Evolutionary conservation across 2,329 filamentous ascomycete genomes (phyloP), one percentile per base, ranked within the genome.

Genomic region (Aspergillus felis): DNA sequence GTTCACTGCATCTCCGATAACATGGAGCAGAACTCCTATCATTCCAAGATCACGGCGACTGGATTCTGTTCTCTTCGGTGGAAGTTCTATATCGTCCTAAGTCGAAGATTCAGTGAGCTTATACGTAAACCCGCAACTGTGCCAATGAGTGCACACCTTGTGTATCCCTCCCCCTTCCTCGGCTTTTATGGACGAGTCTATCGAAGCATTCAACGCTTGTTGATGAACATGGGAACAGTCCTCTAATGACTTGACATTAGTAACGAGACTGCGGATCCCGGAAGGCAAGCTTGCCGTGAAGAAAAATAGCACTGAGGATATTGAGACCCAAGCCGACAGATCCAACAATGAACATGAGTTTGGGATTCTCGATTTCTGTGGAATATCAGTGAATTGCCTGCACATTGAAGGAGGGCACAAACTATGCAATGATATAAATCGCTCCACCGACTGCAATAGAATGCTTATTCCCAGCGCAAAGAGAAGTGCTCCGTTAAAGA

Each of bases 401-500:
- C n/a, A 12, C 3, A 29, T 28, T 2, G 22, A 3, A 50, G 24
- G 12, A 6, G 3, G 5, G 32, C 7, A 67, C 69, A 29, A 47
- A 73, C 71, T 59, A 17, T 71, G 64, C 38, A 71, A 44, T 3
- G 64, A 57, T n/a, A 72, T 63, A 47, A 73, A 73, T 38, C 88
- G 79, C 71, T 92, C 87, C 52, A 92, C 80, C 0, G 88, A 86
- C 67, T 92, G 89, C 2, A 92, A 75, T 35, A 88, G 81, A 51
- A 92, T 89, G 70, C 87, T 90, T 38, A 91, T 72, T 1, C 87
- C 87, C 2, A 92, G 76, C 0, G 87, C 88, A 17, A 91, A 72
- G 1, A 92, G 79, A 57, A 92, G 89, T 1, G 87, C 85, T 14
- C 89, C 89, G 66, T 92, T 92, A 80, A 92, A 92, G 72, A 92